phyloP scores from a whole-genome alignment of 371 early-diverging fungal species.

The Batkoa obscura region DNA sequence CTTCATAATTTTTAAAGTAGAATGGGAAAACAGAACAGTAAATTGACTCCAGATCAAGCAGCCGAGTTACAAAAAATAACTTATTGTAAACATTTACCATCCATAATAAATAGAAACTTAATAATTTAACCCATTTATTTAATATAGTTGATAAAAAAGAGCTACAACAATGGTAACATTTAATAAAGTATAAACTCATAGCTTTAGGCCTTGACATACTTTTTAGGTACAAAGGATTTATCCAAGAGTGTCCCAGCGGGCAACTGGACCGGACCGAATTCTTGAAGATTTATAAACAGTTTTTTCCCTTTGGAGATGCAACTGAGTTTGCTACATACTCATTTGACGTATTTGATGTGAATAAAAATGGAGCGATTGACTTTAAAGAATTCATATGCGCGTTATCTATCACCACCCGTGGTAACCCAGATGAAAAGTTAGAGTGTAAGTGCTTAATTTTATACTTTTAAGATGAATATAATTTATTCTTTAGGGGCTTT shows the following conservation, averaged over 20 bases:
- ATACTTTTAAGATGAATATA: background rate
- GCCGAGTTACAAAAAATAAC: slow-evolving; percentile 61
- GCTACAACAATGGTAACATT: slow-evolving; percentile 71
- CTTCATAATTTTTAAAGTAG: background rate
- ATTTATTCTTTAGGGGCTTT: slow-evolving; percentile 19
- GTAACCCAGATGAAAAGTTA: slow-evolving; percentile 72
- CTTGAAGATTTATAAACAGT: slow-evolving; percentile 84
- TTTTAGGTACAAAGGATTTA: slow-evolving; percentile 78
- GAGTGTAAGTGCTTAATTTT: slow-evolving; percentile 27
- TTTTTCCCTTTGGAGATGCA: slow-evolving; percentile 93
- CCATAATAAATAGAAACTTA: background rate
- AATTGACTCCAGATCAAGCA: slow-evolving; percentile 60
- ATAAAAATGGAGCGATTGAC: slow-evolving; percentile 74
- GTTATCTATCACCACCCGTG: slow-evolving; percentile 67
- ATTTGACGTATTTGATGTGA: slow-evolving; percentile 73
- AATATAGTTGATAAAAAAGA: slow-evolving; percentile 79
- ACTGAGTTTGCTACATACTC: slow-evolving; percentile 77
- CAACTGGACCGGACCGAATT: slow-evolving; percentile 70
- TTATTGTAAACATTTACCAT: slow-evolving; percentile 31
- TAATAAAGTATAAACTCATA: background rate
- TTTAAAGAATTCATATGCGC: slow-evolving; percentile 87
- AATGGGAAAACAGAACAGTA: slow-evolving; percentile 76
- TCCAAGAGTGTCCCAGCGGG: slow-evolving; percentile 80
- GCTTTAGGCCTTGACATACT: background rate
- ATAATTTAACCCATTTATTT: background rate